Evolutionary conservation across 2,329 filamentous ascomycete genomes (phyloP).

Genomic region (Furcasterigmium sp.): DNA sequence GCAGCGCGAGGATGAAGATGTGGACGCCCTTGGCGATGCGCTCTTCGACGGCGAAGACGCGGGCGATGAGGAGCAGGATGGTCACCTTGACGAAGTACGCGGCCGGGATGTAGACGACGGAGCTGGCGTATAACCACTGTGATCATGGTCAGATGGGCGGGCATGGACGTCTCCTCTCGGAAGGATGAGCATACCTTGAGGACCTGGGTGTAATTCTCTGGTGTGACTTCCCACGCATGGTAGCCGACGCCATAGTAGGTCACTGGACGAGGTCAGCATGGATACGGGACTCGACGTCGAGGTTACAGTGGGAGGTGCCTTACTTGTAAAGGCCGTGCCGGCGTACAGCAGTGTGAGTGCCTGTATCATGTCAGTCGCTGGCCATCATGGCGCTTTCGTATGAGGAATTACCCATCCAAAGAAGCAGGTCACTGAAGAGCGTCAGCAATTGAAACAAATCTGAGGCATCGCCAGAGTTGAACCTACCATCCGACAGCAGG

Average conservation of each 20-base stretch:
- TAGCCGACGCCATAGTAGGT: slow-evolving; percentile 15
- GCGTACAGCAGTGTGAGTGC: neutral
- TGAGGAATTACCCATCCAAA: slow-evolving; percentile 5
- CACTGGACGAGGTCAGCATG: slow-evolving; percentile 13
- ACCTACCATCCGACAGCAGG: neutral
- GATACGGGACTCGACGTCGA: neutral
- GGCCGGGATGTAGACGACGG: slow-evolving; percentile 21
- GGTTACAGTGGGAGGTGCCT: neutral
- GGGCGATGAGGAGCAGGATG: slow-evolving; percentile 23
- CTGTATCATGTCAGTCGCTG: neutral
- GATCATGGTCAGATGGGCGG: neutral
- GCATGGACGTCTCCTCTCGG: too few species aligned
- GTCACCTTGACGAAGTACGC: slow-evolving; percentile 25
- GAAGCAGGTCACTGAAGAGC: slow-evolving; percentile 6
- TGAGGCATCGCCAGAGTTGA: too few species aligned
- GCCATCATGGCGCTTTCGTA: neutral
- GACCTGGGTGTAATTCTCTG: slow-evolving; percentile 10
- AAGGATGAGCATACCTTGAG: slow-evolving; percentile 7
- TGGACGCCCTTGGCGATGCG: slow-evolving; percentile 19
- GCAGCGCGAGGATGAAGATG: slow-evolving; percentile 18
- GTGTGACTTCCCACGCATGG: slow-evolving; percentile 16
- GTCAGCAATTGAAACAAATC: too few species aligned
- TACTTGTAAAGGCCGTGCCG: slow-evolving; percentile 6
- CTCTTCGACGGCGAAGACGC: slow-evolving; percentile 20
- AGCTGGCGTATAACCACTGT: slow-evolving; percentile 21